These are phyloP conservation scores for Earliella scabrosa DNA, from an alignment of 1,284 basidiomycete genomes.

Conservation along the genomic window DNA sequence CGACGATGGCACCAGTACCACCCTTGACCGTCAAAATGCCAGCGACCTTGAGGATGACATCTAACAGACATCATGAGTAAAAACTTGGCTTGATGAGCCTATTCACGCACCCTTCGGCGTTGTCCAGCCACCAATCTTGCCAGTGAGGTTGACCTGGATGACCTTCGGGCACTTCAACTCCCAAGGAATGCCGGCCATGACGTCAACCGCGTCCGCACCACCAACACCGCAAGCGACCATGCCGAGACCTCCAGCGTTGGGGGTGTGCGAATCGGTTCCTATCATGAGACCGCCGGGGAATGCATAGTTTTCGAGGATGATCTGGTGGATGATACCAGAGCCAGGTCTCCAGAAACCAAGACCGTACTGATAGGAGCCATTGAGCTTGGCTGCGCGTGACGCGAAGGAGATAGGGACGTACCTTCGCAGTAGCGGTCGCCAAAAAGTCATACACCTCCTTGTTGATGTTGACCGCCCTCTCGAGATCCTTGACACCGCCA, in stretches of 20 bases:
- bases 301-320: conserved; percentile 98
- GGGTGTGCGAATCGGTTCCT: conserved; percentile 99
- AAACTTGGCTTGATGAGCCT: conserved; percentile 9
- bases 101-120: conserved; percentile 84
- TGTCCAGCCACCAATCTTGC: conserved; percentile 96
- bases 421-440: conserved; percentile 95
- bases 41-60: conserved; percentile 97
- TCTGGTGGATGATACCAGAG: conserved; percentile 98
- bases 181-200: conserved; percentile 98
- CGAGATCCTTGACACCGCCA: conserved; percentile 93
- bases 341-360: conserved; percentile 99
- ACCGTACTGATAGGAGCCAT: conserved; percentile 68
- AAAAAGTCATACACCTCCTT: conserved; percentile 99
- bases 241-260: conserved; percentile 98
- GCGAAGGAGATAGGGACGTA: conserved; percentile 27
- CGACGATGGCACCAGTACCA: conserved; percentile 96
- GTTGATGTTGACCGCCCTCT: conserved; percentile 92
- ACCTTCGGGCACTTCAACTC: conserved; percentile 99
- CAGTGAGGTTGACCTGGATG: conserved; percentile 96
- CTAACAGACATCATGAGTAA: conserved; percentile 41
- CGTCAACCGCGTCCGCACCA: conserved; percentile 99
- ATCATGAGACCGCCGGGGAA: conserved; percentile 99
- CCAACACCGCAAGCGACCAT: conserved; percentile 99
- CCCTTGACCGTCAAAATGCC: conserved; percentile 98
- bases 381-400: background rate